Evolutionary conservation across 1,284 basidiomycete genomes (phyloP), one percentile per base, ranked within the genome.

Genomic region (Ganoderma leucocontextum): DNA sequence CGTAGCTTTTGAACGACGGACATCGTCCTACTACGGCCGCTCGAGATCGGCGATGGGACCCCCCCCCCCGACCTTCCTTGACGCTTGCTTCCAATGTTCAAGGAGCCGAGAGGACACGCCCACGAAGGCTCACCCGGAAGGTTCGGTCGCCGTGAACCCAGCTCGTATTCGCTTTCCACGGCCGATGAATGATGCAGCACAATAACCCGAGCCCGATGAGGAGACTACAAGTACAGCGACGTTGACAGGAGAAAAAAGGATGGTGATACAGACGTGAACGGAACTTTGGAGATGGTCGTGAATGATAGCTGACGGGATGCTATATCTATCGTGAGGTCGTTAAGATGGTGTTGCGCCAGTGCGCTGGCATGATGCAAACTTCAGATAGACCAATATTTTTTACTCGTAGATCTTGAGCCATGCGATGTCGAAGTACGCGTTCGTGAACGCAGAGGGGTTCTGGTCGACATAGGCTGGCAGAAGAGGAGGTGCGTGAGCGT

Each of bases 391-490:
- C 6, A 15, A 55, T 13, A 3, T 52, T 49, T 41, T 57, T 41
- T 47, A 66, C 59, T 66, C 44, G 71, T 84, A 86, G 38, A 85
- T 79, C 71, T 81, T 83, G 65, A 86, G 71, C 76, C 80, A 84
- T 38, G 84, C 83, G 76, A 93, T 83, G 67, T 91, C 87, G 79
- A 91, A 93, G 81, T 88, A 92, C 0, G 91, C 91, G 62, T 92
- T 82, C 3, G 72, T 74, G 78, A 92, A 93, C 5, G 87, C 89
- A 0, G 82, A 79, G 4, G 91, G 91, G 75, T 91, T 88, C 72
- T 87, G 85, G 77, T 88, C 85, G 55, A 91, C 90, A 73, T 78
- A 87, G 72, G 88, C 87, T 89, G 65, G 55, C 22, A 19, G 7
- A 22, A 47, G 17, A 10, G 44, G 19, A 15, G 52, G 57, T 12